These are phyloP conservation scores for Malassezia caprae DNA, from an alignment of 1,284 basidiomycete genomes.

Conservation along the genomic window DNA sequence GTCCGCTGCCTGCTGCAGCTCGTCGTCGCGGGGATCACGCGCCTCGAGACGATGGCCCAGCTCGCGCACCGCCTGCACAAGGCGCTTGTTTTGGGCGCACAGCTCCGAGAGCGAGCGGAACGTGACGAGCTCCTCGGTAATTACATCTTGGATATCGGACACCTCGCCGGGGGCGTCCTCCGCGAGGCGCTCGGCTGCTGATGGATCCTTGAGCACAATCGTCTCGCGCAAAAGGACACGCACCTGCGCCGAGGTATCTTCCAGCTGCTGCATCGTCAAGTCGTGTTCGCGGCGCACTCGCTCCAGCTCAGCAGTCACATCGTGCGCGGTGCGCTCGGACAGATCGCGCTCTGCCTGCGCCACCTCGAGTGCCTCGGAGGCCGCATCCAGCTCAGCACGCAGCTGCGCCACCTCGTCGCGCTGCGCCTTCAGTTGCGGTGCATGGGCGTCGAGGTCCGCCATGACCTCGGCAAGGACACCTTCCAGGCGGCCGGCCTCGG, in stretches of 20 bases:
- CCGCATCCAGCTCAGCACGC: constrained; percentile 27
- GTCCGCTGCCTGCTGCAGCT: constrained; percentile 73
- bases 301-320: constrained; percentile 55
- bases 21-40: constrained; percentile 54
- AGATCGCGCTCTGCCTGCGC: constrained; percentile 28
- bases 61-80: constrained; percentile 72
- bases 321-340: constrained; percentile 41
- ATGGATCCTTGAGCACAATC: constrained; percentile 68
- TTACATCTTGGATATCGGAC: constrained; percentile 54
- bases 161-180: constrained; percentile 49
- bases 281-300: constrained; percentile 57
- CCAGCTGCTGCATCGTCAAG: constrained; percentile 59
- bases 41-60: constrained; percentile 47
- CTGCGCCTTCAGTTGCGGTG: constrained; percentile 39
- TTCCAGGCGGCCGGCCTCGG: constrained; percentile 32
- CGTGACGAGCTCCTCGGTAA: constrained; percentile 78
- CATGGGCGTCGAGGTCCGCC: constrained; percentile 40
- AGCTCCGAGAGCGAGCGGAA: constrained; percentile 71
- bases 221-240: constrained; percentile 68
- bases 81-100: constrained; percentile 78
- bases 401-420: constrained; percentile 40
- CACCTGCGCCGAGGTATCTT: constrained; percentile 78
- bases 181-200: constrained; percentile 63
- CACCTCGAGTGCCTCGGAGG: constrained; percentile 22
- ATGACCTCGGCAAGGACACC: constrained; percentile 38